These are phyloP conservation scores for Solanum ossicruentum DNA, from an alignment of 257 asterid genomes.

Conservation along the genomic window DNA sequence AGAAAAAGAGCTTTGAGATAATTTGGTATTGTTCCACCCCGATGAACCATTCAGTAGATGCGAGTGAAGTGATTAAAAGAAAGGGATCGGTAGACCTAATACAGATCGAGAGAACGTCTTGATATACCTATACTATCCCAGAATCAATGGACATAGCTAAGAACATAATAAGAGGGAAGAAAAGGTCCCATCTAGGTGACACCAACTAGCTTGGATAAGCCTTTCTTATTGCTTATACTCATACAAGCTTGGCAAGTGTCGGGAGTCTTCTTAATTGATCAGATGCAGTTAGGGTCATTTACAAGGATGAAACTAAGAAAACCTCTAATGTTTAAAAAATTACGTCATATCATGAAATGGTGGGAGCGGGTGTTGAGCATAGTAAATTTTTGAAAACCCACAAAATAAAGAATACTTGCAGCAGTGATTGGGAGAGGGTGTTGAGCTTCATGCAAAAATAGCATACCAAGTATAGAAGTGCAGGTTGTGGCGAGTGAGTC, in stretches of 20 bases:
- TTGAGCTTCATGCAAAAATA: not conserved
- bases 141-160: not conserved
- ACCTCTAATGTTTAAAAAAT: not conserved
- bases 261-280: not conserved
- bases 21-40: not conserved
- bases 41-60: not conserved
- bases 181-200: not conserved
- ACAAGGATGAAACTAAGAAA: not conserved
- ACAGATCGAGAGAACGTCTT: not conserved
- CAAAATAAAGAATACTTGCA: not conserved
- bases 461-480: conserved; percentile 78
- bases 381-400: not conserved
- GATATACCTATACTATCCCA: not conserved
- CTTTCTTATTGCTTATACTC: not conserved
- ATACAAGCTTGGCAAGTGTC: not conserved
- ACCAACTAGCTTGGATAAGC: not conserved
- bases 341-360: not conserved
- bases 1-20: not conserved
- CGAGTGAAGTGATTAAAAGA: not conserved
- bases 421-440: not conserved
- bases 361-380: not conserved
- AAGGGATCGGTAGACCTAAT: not conserved
- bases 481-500: conserved; percentile 92
- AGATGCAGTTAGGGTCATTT: not conserved
- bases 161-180: not conserved